Base-by-base conservation (phyloP, 495 filamentous ascomycete genomes). In the Aspergillus egyptiacus region DNA sequence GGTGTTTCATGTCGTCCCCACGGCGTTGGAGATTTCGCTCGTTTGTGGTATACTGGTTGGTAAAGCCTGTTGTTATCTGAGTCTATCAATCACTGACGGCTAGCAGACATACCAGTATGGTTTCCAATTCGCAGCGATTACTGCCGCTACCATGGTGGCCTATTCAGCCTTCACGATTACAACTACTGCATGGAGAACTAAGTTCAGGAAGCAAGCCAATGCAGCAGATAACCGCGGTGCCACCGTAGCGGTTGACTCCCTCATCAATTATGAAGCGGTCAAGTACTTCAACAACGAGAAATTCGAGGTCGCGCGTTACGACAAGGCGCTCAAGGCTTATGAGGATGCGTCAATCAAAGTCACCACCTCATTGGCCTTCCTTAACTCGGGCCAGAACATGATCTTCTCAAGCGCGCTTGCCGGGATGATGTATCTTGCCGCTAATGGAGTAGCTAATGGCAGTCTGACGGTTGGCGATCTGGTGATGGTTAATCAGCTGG, bases 221-320 rank as follows among this genome's bases (percentile, higher is more conserved):
- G 90, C 88, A 7, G 93, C 94, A 1, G 93, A 98, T 60, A 98
- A 97, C 64, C 86, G 84, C 56, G 94, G 87, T 9, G 91, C 91
- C 8, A 97, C 91, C 0, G 89, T 96, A 24, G 93, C 91, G 1
- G 91, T 97, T 2, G 93, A 98, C 67, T 91, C 89, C 2, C 72
- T 98, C 25, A 95, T 98, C 71, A 97, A 97, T 68, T 97, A 96
- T 60, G 93, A 98, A 64, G 94, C 93, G 13, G 93, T 98, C 54
- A 97, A 97, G 70, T 96, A 97, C 72, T 98, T 98, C 76, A 98
- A 97, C 68, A 97, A 97, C 62, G 93, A 98, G 63, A 85, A 85
- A 57, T 96, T 88, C 55, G 93, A 98, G 65, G 86, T 93, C 34
- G 81, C 77, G 17, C 81, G 93, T 19, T 98, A 98, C 61, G 91